A percentile compares a stretch with the other conserved stretches of the same genome.
These are phyloP conservation scores for Solanum infundibuliforme DNA, from an alignment of 257 asterid species.

Conservation along the genomic window DNA sequence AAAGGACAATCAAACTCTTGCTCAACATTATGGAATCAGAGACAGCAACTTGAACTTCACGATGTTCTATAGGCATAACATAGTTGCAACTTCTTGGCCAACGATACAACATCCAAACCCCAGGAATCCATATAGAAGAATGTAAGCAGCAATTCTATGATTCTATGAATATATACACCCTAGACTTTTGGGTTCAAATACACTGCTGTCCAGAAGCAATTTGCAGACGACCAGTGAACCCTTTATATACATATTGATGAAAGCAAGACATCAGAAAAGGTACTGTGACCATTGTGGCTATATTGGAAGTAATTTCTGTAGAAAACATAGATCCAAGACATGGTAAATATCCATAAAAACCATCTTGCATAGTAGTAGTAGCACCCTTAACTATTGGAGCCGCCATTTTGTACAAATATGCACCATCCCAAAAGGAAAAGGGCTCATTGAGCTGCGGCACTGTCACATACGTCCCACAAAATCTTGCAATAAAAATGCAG, in stretches of 20 bases:
- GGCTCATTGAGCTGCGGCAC: neutral
- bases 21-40: neutral
- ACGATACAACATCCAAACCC: neutral
- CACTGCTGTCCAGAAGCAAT: neutral
- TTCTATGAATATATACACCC: neutral
- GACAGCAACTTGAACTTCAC: neutral
- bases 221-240: neutral
- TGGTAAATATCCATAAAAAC: neutral
- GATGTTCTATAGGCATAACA: neutral
- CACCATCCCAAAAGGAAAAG: neutral
- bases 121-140: neutral
- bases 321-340: neutral
- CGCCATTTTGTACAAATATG: neutral
- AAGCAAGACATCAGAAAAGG: neutral
- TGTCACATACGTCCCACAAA: neutral
- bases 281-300: neutral
- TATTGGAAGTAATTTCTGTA: neutral
- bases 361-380: neutral
- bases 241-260: neutral
- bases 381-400: neutral
- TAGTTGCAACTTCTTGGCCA: neutral
- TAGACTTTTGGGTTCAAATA: neutral
- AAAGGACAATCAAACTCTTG: neutral
- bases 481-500: neutral
- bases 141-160: neutral